phyloP scores from a whole-genome alignment of 2,329 filamentous ascomycete genomes.

The Passalora sequoiae region DNA sequence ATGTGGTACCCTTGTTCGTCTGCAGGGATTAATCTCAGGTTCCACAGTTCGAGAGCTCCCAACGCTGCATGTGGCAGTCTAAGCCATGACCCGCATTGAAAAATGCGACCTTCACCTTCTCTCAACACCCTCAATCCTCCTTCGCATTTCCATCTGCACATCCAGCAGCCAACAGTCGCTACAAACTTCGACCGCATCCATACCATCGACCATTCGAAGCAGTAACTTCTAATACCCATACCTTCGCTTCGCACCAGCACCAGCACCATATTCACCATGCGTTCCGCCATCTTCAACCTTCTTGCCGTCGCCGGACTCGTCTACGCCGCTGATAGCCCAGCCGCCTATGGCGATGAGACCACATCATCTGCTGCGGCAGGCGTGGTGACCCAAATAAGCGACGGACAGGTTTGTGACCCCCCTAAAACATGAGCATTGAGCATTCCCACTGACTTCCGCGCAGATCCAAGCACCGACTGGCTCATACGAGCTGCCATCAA shows the following conservation, averaged over 20 bases:
- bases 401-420: not conserved
- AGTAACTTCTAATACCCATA: not conserved
- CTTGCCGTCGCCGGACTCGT: constrained; percentile 3
- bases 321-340: not conserved
- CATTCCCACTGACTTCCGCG: no score
- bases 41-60: no score
- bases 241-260: constrained; percentile 2
- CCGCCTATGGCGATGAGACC: not conserved
- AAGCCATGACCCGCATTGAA: no score
- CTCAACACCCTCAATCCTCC: not conserved
- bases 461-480: constrained; percentile 3
- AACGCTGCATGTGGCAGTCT: not conserved
- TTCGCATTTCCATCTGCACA: not conserved
- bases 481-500: not conserved
- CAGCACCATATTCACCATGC: constrained; percentile 41
- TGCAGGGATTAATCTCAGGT: no score
- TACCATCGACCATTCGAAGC: not conserved
- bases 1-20: no score
- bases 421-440: not conserved
- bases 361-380: not conserved
- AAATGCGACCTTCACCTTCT: not conserved
- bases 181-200: not conserved
- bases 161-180: not conserved
- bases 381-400: not conserved
- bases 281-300: constrained; percentile 25